A percentile compares a stretch with the other conserved stretches of the same genome.
phyloP scores from a whole-genome alignment of 169 alveolate genomes.

The Toxoplasma gondii region DNA sequence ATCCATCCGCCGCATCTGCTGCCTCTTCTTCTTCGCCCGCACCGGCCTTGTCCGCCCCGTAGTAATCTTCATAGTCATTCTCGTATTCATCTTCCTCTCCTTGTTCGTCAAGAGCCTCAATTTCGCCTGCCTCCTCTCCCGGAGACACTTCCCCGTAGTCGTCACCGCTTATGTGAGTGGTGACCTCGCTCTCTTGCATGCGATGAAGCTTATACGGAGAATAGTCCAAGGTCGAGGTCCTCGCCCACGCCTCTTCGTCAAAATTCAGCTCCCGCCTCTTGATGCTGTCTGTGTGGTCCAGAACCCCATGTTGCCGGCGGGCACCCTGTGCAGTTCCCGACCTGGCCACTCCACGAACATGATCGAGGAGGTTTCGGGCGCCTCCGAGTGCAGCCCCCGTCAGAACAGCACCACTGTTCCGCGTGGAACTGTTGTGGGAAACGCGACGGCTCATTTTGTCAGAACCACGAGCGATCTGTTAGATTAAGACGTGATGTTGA shows the following conservation, averaged over 20 bases:
- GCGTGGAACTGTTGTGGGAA: background rate
- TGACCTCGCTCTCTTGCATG: slow-evolving; percentile 43
- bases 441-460: slow-evolving; percentile 13
- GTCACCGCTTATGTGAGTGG: slow-evolving; percentile 29
- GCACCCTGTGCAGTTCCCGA: background rate
- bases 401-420: background rate
- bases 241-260: slow-evolving; percentile 57
- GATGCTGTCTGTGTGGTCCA: slow-evolving; percentile 13
- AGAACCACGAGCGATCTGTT: background rate
- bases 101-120: background rate
- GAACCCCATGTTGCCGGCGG: background rate
- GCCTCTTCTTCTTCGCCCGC: background rate
- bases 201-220: background rate
- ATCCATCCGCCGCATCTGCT: background rate
- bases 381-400: background rate
- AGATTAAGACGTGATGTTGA: too few relatives aligned
- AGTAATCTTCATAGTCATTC: background rate
- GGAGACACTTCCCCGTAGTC: slow-evolving; percentile 35
- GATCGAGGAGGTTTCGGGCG: background rate
- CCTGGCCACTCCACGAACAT: slow-evolving; percentile 18
- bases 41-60: background rate
- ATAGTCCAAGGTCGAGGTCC: slow-evolving; percentile 25
- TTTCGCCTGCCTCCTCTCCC: background rate
- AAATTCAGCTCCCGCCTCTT: slow-evolving; percentile 46
- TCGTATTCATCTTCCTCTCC: background rate